phyloP scores from a whole-genome alignment of 148 eudicot species.

The Dysphania ambrosioides region DNA sequence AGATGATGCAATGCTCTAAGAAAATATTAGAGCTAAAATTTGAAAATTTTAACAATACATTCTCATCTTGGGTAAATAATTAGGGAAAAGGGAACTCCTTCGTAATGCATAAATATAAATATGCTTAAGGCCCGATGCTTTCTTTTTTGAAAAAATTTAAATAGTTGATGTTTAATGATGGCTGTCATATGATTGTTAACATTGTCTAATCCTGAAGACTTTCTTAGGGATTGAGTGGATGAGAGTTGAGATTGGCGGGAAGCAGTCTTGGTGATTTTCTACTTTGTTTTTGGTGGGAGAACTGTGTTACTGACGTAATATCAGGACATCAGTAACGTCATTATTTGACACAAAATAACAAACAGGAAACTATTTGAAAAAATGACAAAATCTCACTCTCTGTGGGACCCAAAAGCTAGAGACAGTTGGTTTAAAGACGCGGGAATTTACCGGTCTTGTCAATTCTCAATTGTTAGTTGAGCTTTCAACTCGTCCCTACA shows the following conservation, averaged over 20 bases:
- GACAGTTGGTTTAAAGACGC: slow-evolving; percentile 34
- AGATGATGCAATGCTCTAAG: too few species aligned
- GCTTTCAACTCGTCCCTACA: slow-evolving; percentile 6
- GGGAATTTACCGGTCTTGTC: slow-evolving; percentile 17
- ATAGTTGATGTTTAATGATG: not conserved
- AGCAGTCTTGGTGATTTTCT: not conserved
- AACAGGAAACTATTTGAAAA: not conserved
- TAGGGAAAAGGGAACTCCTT: too few species aligned
- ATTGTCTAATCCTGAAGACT: too few species aligned
- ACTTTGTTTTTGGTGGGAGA: slow-evolving; percentile 8
- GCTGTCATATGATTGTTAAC: not conserved
- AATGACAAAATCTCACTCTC: slow-evolving; percentile 3
- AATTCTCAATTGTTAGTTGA: slow-evolving; percentile 10
- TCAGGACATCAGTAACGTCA: slow-evolving; percentile 9
- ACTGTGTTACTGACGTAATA: slow-evolving; percentile 12
- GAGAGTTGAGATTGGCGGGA: not conserved
- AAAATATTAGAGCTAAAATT: too few species aligned
- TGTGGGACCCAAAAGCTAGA: slow-evolving; percentile 12
- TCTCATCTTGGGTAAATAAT: too few species aligned
- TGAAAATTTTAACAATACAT: too few species aligned
- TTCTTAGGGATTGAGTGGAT: not conserved
- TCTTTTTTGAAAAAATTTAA: too few species aligned
- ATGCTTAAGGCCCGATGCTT: too few species aligned
- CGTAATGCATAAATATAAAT: too few species aligned
- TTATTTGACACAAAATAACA: not conserved